A percentile compares a stretch with the other conserved stretches of the same genome.
These are phyloP conservation scores for Casuarina equisetifolia DNA, from an alignment of 306 rosid species.

Conservation along the genomic window DNA sequence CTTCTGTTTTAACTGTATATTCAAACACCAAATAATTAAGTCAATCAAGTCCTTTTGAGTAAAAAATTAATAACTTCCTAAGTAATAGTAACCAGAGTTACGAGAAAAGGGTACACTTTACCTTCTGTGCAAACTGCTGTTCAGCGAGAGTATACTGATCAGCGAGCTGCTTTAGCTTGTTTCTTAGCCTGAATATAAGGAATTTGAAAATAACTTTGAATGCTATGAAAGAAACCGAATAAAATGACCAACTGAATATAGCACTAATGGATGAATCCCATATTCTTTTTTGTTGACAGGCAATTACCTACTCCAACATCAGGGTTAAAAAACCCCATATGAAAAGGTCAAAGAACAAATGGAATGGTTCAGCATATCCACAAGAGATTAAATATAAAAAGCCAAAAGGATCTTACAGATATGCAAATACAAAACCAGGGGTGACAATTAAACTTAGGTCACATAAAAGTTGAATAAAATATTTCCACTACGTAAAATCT, in stretches of 20 bases:
- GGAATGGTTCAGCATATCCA: neutral
- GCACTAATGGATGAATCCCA: neutral
- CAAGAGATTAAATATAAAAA: neutral
- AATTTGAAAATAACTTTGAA: constrained; percentile 10
- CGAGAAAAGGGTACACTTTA: constrained; percentile 32
- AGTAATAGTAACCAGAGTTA: constrained; percentile 5
- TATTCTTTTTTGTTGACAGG: constrained; percentile 4
- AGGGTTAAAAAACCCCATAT: neutral
- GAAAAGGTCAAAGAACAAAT: neutral
- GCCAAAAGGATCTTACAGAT: neutral
- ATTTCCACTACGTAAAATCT: neutral
- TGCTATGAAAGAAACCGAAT: constrained; percentile 4
- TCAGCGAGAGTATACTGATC: constrained; percentile 77
- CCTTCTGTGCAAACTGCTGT: constrained; percentile 80
- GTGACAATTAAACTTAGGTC: neutral
- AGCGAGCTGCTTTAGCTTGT: constrained; percentile 72
- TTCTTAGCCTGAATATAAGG: constrained; percentile 67
- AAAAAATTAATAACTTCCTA: constrained; percentile 20
- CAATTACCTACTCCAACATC: neutral
- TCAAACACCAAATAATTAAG: constrained; percentile 34
- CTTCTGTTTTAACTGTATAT: constrained; percentile 83
- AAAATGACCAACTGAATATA: constrained; percentile 7
- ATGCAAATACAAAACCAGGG: neutral
- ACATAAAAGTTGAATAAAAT: neutral
- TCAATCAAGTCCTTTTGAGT: constrained; percentile 11